Percentiles rank a stretch among this genome's conserved stretches.
phyloP scores from a whole-genome alignment of 306 rosid genomes.

The Cotoneaster glaucophyllus region DNA sequence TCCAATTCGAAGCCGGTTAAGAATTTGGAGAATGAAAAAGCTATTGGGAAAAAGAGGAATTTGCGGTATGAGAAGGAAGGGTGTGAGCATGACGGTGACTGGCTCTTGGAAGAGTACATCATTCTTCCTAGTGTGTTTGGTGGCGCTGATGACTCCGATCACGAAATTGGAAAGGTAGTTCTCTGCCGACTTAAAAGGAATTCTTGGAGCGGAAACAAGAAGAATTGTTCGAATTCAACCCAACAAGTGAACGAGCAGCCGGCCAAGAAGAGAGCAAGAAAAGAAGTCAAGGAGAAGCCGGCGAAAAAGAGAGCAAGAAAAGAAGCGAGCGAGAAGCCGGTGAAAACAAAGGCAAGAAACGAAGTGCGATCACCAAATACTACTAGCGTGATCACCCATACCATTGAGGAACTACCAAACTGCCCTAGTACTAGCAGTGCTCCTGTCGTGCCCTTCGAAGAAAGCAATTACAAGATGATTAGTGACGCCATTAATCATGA shows the following conservation, averaged over 20 bases:
- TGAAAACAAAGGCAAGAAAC: background rate
- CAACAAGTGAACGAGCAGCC: background rate
- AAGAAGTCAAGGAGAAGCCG: background rate
- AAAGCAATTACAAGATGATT: background rate
- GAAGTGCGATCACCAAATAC: background rate
- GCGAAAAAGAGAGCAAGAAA: background rate
- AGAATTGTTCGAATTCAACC: too few species aligned
- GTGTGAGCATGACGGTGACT: background rate
- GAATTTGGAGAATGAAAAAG: background rate
- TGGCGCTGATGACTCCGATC: background rate
- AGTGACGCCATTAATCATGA: background rate
- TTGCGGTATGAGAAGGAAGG: background rate
- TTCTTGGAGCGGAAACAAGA: background rate
- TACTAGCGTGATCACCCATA: background rate
- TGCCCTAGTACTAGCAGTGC: too few species aligned
- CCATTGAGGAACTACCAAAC: background rate
- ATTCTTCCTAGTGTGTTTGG: background rate
- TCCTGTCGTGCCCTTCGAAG: too few species aligned
- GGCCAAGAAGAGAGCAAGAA: background rate
- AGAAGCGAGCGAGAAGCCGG: background rate
- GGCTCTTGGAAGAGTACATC: background rate
- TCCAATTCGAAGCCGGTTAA: background rate
- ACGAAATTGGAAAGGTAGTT: background rate
- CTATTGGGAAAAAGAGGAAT: too few species aligned
- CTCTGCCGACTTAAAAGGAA: background rate